These are phyloP conservation scores for Acacia pycnantha DNA, from an alignment of 331 rosid genomes.

Conservation along the genomic window DNA sequence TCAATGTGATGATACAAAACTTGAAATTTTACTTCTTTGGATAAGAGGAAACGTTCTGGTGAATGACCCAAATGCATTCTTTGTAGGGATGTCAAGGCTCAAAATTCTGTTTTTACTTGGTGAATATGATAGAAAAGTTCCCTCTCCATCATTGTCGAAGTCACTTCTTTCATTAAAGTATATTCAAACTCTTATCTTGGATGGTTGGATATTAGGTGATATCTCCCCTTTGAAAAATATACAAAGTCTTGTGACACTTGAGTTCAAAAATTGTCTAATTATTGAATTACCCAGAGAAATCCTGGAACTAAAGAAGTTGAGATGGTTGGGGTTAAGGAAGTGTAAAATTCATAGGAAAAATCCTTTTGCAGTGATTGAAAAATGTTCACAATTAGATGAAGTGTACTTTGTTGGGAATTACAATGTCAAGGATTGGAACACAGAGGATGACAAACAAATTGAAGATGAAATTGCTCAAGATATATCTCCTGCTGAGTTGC, in stretches of 20 bases:
- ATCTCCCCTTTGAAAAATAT: constrained; percentile 8
- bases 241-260: constrained; percentile 19
- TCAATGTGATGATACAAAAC: background rate
- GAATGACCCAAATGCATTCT: background rate
- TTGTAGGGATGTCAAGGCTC: constrained; percentile 1
- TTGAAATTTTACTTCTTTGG: constrained; percentile 7
- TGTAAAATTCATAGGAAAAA: background rate
- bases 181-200: background rate
- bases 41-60: background rate
- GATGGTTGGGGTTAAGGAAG: background rate
- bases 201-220: constrained; percentile 7
- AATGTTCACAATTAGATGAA: constrained; percentile 23
- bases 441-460: background rate
- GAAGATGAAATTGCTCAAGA: background rate
- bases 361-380: constrained; percentile 23
- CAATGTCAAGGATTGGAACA: background rate
- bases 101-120: constrained; percentile 13
- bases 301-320: background rate
- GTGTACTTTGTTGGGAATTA: background rate
- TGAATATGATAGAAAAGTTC: too few relatives aligned
- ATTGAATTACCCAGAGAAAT: background rate
- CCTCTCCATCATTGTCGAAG: background rate
- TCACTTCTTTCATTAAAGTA: background rate
- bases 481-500: background rate
- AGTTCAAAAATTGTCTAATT: background rate